phyloP scores from a whole-genome alignment of 208 protist genomes.

The Perkinsela sp. region DNA sequence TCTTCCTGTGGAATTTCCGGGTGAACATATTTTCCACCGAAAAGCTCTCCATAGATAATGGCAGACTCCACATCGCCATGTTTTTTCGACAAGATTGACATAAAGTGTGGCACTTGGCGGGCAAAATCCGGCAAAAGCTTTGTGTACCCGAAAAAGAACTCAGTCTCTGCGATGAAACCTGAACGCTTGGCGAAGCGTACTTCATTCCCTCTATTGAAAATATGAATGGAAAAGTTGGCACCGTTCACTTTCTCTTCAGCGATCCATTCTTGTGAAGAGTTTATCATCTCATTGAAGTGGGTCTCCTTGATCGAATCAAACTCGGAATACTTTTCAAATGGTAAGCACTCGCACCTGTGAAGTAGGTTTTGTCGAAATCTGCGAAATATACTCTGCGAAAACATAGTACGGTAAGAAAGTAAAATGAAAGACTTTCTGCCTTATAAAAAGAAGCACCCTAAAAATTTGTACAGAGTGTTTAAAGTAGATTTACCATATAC shows the following conservation, averaged over 20 bases:
- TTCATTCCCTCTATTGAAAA: conserved; percentile 14
- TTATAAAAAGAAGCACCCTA: no score
- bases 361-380: background rate
- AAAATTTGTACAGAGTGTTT: no score
- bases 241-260: conserved; percentile 57
- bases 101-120: conserved; percentile 6
- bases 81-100: conserved; percentile 8
- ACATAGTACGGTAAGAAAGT: no score
- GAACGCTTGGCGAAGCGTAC: conserved; percentile 38
- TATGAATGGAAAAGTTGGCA: conserved; percentile 56
- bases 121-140: conserved; percentile 26
- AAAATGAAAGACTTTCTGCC: no score
- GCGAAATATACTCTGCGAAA: no score
- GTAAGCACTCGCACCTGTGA: conserved; percentile 1
- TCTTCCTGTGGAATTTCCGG: conserved; percentile 15
- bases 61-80: background rate
- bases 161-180: conserved; percentile 27
- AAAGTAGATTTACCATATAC: no score
- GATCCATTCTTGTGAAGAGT: conserved; percentile 47
- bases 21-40: conserved; percentile 56
- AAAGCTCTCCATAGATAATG: conserved; percentile 43
- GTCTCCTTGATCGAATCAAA: conserved; percentile 39
- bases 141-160: conserved; percentile 61
- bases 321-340: conserved; percentile 46
- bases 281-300: conserved; percentile 16